These are phyloP conservation scores for Tuber magnatum DNA, from an alignment of 495 filamentous ascomycete species.

Conservation along the genomic window DNA sequence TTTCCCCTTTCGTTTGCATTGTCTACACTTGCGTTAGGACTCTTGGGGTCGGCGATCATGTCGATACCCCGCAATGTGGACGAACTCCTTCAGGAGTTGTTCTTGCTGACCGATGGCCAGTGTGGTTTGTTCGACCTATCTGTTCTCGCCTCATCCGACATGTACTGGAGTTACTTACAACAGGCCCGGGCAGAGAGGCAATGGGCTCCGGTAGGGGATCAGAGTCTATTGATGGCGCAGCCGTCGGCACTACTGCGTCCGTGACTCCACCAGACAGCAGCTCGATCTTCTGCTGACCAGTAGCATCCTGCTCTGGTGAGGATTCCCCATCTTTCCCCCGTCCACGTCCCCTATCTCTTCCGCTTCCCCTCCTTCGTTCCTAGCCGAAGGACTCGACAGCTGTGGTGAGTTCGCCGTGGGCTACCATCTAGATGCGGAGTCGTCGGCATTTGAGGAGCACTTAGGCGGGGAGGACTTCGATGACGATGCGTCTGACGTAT, in stretches of 20 bases:
- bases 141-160: not conserved
- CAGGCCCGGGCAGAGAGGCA: too few relatives aligned
- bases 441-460: not conserved
- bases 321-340: not conserved
- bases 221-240: too few relatives aligned
- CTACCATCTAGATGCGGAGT: not conserved
- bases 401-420: not conserved
- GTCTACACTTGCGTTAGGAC: not conserved
- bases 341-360: not conserved
- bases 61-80: not conserved
- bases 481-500: not conserved
- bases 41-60: not conserved
- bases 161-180: not conserved
- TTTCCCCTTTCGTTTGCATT: too few relatives aligned
- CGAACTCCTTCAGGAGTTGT: not conserved
- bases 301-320: not conserved
- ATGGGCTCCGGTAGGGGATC: too few relatives aligned
- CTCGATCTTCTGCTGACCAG: not conserved
- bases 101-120: not conserved
- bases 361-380: not conserved
- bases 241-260: too few relatives aligned
- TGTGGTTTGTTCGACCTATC: not conserved
- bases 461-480: not conserved
- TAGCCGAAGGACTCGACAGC: not conserved
- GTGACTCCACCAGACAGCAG: not conserved